Percentiles rank a stretch among this genome's conserved stretches.
Evolutionary conservation across 768 basidiomycete species (phyloP).

Genomic region (Leccinum barrowsii): DNA sequence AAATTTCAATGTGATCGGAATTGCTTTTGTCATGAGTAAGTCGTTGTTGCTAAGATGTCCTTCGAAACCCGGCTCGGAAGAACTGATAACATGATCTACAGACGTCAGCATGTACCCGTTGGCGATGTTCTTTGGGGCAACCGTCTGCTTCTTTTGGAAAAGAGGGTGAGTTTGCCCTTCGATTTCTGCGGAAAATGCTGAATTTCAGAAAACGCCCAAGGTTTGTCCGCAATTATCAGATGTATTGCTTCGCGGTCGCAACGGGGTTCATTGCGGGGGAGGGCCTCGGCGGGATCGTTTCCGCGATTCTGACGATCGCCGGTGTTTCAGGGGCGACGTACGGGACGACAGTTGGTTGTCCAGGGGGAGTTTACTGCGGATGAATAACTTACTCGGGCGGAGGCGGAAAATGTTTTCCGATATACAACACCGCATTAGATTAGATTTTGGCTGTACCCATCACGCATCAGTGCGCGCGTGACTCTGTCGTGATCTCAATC

Average conservation of each 20-base stretch:
- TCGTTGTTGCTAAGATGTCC: neutral
- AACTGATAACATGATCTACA: neutral
- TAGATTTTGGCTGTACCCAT: too few relatives aligned
- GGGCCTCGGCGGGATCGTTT: slow-evolving; percentile 36
- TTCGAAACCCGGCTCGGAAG: neutral
- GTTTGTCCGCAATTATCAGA: slow-evolving; percentile 2
- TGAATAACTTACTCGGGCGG: neutral
- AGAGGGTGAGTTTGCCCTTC: neutral
- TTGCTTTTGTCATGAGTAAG: neutral
- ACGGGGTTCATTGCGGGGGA: slow-evolving; percentile 41
- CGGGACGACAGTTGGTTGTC: slow-evolving; percentile 30
- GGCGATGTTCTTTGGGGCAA: neutral
- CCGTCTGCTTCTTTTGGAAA: neutral
- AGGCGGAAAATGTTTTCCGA: too few relatives aligned
- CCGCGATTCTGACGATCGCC: slow-evolving; percentile 29
- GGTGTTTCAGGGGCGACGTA: slow-evolving; percentile 25
- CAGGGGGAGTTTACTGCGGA: slow-evolving; percentile 28
- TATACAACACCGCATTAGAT: too few relatives aligned
- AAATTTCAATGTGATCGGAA: neutral
- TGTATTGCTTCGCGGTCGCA: slow-evolving; percentile 36
- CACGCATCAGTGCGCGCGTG: too few relatives aligned
- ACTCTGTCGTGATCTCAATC: too few relatives aligned
- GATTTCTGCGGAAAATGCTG: neutral
- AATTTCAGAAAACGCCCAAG: neutral
- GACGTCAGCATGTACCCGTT: slow-evolving; percentile 1